Evolutionary conservation across 163 green algal species (phyloP), one percentile per base, ranked within the genome.

Genomic region (Volvox carteri): DNA sequence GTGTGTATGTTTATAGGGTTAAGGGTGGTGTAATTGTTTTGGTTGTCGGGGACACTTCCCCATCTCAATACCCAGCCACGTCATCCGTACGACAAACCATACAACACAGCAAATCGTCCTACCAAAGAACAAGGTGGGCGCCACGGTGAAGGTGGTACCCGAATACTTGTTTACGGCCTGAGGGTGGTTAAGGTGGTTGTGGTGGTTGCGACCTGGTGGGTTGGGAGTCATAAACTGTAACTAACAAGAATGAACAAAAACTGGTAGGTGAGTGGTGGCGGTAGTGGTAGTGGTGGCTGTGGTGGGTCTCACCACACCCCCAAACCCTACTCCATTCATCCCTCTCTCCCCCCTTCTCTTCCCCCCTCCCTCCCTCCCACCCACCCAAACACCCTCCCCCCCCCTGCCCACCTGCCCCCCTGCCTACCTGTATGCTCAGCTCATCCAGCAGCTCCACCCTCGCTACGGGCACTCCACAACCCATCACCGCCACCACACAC

Each of bases 101-200:
- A 33, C 54, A 74, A 8, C 16, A 5, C 30, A 12, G 62, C 8
- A 74, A 37, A 41, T 18, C n/a, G 67, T 14, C 67, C 5, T 46
- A 86, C 79, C 95, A 60, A 97, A 95, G 76, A 96, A 97, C 12
- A 97, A 86, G 0, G 95, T 97, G 12, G 95, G 95, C 5, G 86
- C 74, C 0, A 65, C 39, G 0, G 76, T 58, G 54, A 97, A 91
- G 46, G 42, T n/a, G 0, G 92, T 96, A 7, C 93, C 87, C 37
- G 85, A 94, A 88, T 96, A 96, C 16, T 41, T 35, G 87, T 97
- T 97, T 6, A 87, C 81, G 2, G 81, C 81, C 81, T 86, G 62
- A 3, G 16, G 21, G 50, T n/a, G n/a, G n/a, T n/a, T n/a, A n/a
- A n/a, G n/a, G n/a, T n/a, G n/a, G n/a, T n/a, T n/a, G n/a, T n/a